Percentiles rank a stretch among this genome's conserved stretches.
These are phyloP conservation scores for Phytophthora citrophthora DNA, from an alignment of 352 stramenopile species.

Conservation along the genomic window DNA sequence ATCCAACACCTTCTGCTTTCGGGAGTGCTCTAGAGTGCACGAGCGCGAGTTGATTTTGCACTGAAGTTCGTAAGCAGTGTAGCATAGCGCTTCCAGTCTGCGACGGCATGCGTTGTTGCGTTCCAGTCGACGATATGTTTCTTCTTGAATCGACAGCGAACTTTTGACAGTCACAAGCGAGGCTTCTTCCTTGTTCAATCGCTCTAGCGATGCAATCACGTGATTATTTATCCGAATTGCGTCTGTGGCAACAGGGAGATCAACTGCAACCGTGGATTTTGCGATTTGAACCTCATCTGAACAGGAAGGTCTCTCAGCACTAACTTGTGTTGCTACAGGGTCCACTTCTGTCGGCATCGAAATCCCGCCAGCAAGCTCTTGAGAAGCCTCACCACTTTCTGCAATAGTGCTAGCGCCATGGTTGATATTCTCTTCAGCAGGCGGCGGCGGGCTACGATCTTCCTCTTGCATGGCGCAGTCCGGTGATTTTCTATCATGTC, in stretches of 20 bases:
- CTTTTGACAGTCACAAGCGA: constrained; percentile 23
- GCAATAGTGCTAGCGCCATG: neutral
- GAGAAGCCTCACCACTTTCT: neutral
- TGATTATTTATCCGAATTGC: constrained; percentile 40
- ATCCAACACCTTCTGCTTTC: constrained; percentile 36
- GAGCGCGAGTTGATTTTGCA: constrained; percentile 35
- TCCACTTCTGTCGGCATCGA: too few relatives aligned
- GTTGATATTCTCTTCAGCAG: neutral
- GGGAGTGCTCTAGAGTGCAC: constrained; percentile 19
- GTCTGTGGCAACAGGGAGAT: constrained; percentile 13
- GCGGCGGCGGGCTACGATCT: constrained; percentile 14
- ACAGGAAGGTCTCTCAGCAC: neutral
- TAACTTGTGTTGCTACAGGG: neutral
- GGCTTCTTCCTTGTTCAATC: constrained; percentile 30
- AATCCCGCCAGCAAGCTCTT: neutral
- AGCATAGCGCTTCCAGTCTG: constrained; percentile 36
- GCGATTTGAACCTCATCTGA: neutral
- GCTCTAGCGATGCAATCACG: constrained; percentile 40
- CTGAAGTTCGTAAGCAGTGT: constrained; percentile 42
- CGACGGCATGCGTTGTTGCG: constrained; percentile 19
- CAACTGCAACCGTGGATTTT: neutral
- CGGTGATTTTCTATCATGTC: constrained; percentile 14
- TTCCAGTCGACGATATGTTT: constrained; percentile 30
- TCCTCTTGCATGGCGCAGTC: too few relatives aligned
- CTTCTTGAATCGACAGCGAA: constrained; percentile 33